Percentiles rank a stretch among this genome's conserved stretches.
phyloP scores from a whole-genome alignment of 129 eudicot genomes.

The Flaveria bidentis region DNA sequence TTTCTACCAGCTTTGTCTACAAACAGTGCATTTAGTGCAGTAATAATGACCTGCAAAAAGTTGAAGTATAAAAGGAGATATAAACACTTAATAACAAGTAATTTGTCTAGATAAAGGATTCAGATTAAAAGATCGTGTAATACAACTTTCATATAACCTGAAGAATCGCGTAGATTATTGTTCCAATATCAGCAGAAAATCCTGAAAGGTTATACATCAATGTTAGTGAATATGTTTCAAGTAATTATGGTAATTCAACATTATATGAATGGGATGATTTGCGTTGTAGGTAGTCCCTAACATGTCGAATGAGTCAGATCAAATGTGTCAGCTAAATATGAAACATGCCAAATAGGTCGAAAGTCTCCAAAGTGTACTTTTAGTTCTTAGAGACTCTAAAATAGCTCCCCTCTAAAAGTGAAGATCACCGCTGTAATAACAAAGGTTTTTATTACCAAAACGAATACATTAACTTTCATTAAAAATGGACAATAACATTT shows the following conservation, averaged over 20 bases:
- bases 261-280: not conserved
- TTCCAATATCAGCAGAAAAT: conserved; percentile 71
- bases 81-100: conserved; percentile 9
- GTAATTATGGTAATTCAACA: not conserved
- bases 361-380: not conserved
- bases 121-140: not conserved
- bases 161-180: conserved; percentile 61
- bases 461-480: not conserved
- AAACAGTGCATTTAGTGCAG: conserved; percentile 67
- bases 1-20: conserved; percentile 95
- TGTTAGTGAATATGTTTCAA: not conserved
- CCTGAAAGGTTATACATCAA: conserved; percentile 40
- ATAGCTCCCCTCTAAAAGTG: not conserved
- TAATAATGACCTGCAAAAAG: conserved; percentile 53
- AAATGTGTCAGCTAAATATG: not conserved
- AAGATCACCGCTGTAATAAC: not conserved
- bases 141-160: conserved; percentile 45
- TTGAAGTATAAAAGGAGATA: not conserved
- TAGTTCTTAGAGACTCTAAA: not conserved
- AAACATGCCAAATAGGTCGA: not conserved
- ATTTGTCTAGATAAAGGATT: not conserved
- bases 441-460: not conserved
- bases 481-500: not conserved
- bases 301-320: not conserved
- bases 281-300: not conserved